phyloP scores from a whole-genome alignment of 1,139 yeast genomes.

The Debaryomyces psychrophilus region DNA sequence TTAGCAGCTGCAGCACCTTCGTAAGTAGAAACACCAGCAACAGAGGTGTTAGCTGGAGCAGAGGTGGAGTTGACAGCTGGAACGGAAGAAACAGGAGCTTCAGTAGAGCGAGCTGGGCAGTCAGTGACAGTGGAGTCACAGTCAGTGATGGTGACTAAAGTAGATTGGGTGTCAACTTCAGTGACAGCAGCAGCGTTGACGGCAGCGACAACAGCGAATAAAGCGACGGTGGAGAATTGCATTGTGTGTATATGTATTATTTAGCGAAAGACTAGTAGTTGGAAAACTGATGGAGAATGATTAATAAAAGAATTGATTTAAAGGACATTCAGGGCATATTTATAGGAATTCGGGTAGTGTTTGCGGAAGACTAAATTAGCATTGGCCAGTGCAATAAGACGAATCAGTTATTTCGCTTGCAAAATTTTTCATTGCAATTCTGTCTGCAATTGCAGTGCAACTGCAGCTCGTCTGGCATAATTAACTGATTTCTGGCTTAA shows the following conservation, averaged over 20 bases:
- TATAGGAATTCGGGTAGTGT: background rate
- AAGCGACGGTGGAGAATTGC: slow-evolving; percentile 53
- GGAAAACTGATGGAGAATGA: slow-evolving; percentile 1
- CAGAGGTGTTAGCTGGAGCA: slow-evolving; percentile 27
- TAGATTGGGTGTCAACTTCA: slow-evolving; percentile 32
- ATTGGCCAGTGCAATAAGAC: background rate
- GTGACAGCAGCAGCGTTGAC: slow-evolving; percentile 41
- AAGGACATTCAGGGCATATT: background rate
- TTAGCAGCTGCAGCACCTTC: slow-evolving; percentile 44
- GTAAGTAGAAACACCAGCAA: slow-evolving; percentile 40
- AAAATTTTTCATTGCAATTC: slow-evolving; percentile 4
- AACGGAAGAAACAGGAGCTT: slow-evolving; percentile 22
- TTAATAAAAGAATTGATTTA: background rate
- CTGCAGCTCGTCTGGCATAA: background rate
- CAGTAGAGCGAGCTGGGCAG: slow-evolving; percentile 39
- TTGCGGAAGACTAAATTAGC: background rate
- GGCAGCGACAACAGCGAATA: slow-evolving; percentile 45
- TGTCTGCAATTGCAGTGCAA: slow-evolving; percentile 7
- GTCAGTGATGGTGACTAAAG: slow-evolving; percentile 46
- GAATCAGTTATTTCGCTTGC: slow-evolving; percentile 4
- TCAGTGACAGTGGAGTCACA: slow-evolving; percentile 43
- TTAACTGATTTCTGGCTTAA: background rate
- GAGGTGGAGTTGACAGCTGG: slow-evolving; percentile 18
- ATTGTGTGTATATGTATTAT: slow-evolving; percentile 24
- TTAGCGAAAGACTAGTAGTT: slow-evolving; percentile 32